These are phyloP conservation scores for Henningerozyma blattae DNA, from an alignment of 805 yeast genomes.

Conservation along the genomic window DNA sequence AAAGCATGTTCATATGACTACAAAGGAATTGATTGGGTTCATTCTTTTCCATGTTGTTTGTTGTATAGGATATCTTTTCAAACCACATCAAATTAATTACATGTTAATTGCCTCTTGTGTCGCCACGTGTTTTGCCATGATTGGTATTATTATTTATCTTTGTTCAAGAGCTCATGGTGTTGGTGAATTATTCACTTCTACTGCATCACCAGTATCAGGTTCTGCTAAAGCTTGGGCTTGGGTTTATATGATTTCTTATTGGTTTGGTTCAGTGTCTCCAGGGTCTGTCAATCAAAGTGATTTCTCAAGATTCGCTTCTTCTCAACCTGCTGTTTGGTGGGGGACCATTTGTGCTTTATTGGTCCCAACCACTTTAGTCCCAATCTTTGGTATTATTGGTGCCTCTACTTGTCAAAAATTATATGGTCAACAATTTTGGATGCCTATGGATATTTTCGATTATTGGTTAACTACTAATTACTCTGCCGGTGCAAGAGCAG, in stretches of 20 bases:
- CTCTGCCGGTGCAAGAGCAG: constrained; percentile 28
- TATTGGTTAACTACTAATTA: constrained; percentile 22
- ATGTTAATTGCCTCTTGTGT: constrained; percentile 27
- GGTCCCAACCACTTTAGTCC: constrained; percentile 30
- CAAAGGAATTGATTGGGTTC: constrained; percentile 28
- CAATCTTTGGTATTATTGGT: constrained; percentile 32
- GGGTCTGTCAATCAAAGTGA: constrained; percentile 31
- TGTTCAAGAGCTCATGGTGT: constrained; percentile 25
- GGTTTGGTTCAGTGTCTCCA: constrained; percentile 32
- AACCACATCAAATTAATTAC: constrained; percentile 32
- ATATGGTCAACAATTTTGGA: constrained; percentile 28
- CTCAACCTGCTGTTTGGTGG: constrained; percentile 17
- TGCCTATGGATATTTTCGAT: constrained; percentile 26
- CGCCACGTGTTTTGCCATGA: constrained; percentile 29
- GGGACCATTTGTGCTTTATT: constrained; percentile 26
- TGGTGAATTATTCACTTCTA: constrained; percentile 22
- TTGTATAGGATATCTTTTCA: constrained; percentile 28
- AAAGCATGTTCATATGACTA: constrained; percentile 24
- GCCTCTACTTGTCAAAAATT: constrained; percentile 27
- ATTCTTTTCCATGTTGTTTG: constrained; percentile 33
- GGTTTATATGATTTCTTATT: constrained; percentile 30
- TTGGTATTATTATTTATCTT: constrained; percentile 29
- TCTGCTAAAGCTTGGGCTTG: constrained; percentile 31
- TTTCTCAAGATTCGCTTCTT: constrained; percentile 29
- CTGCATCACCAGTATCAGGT: constrained; percentile 22